These are phyloP conservation scores for Keithomyces neogunnii DNA, from an alignment of 2,329 filamentous ascomycete species.

Conservation along the genomic window DNA sequence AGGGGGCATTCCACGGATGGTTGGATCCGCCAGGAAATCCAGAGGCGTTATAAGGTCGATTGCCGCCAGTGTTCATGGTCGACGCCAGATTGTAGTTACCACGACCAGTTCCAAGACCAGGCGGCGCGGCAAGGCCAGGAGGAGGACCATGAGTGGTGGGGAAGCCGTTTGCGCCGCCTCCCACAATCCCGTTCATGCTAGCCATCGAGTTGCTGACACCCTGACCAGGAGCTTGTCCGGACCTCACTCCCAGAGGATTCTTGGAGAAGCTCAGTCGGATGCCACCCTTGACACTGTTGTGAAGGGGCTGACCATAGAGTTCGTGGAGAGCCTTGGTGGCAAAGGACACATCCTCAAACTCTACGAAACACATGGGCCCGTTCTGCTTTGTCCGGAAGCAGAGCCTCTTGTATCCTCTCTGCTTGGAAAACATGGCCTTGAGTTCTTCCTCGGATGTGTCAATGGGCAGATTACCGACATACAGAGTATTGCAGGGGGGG, in stretches of 20 bases:
- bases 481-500: constrained; percentile 93
- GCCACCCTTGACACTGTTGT: constrained; percentile 89
- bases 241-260: constrained; percentile 88
- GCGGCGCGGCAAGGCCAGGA: constrained; percentile 69
- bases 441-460: constrained; percentile 93
- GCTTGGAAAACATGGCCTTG: constrained; percentile 86
- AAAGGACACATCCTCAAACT: constrained; percentile 89
- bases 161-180: constrained; percentile 45
- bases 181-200: constrained; percentile 51
- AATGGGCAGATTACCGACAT: constrained; percentile 91
- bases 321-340: constrained; percentile 88
- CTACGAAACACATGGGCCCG: constrained; percentile 97
- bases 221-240: constrained; percentile 52
- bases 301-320: constrained; percentile 76
- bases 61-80: constrained; percentile 13
- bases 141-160: constrained; percentile 67
- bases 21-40: constrained; percentile 12
- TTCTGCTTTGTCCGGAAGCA: constrained; percentile 94
- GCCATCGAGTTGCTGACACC: constrained; percentile 32
- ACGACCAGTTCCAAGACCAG: constrained; percentile 46
- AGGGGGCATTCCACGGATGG: constrained; percentile 17
- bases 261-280: constrained; percentile 96
- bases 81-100: constrained; percentile 14
- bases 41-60: constrained; percentile 7
- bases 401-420: constrained; percentile 88